Percentiles rank a stretch among this genome's conserved stretches.
Conservation (phyloP, 495 filamentous ascomycete species). For the Hypoxylon subgilvum region DNA sequence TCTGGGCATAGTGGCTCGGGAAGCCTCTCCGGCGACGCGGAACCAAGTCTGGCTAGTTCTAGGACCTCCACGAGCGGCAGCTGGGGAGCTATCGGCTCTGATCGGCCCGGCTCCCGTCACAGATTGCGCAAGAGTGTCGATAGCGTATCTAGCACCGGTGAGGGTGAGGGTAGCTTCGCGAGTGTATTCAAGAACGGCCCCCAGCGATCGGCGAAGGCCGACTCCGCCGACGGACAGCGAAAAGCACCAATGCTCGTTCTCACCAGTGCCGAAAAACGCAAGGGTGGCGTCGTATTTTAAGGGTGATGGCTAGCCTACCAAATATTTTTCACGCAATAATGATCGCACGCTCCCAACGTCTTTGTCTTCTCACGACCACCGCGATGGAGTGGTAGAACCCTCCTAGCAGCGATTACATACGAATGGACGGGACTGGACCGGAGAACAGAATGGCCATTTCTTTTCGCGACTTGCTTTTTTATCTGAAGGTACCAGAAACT, state of each 20-base stretch:
- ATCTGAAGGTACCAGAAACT: slow-evolving; percentile 22
- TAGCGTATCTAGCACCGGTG: slow-evolving; percentile 61
- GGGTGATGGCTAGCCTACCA: slow-evolving; percentile 24
- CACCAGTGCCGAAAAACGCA: slow-evolving; percentile 89
- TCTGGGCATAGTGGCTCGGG: slow-evolving; percentile 79
- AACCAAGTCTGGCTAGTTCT: slow-evolving; percentile 74
- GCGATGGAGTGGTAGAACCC: slow-evolving; percentile 41
- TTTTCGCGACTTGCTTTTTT: slow-evolving; percentile 37
- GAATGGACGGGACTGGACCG: slow-evolving; percentile 38
- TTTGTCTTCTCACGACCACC: slow-evolving; percentile 42
- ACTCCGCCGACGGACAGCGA: slow-evolving; percentile 65
- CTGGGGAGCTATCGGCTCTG: slow-evolving; percentile 82
- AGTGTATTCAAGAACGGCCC: slow-evolving; percentile 63
- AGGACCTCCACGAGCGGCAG: slow-evolving; percentile 73
- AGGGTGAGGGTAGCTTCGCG: slow-evolving; percentile 63
- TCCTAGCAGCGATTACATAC: slow-evolving; percentile 35
- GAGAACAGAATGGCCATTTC: slow-evolving; percentile 41
- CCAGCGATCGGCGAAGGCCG: slow-evolving; percentile 53
- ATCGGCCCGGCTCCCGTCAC: slow-evolving; percentile 65
- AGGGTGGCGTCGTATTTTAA: slow-evolving; percentile 65
- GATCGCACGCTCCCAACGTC: slow-evolving; percentile 44
- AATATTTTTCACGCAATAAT: slow-evolving; percentile 39
- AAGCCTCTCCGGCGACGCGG: slow-evolving; percentile 76
- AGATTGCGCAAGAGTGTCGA: slow-evolving; percentile 68
- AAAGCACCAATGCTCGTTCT: slow-evolving; percentile 87